Base-by-base conservation (phyloP, 352 stramenopile genomes). In the Discostella stelligera region DNA sequence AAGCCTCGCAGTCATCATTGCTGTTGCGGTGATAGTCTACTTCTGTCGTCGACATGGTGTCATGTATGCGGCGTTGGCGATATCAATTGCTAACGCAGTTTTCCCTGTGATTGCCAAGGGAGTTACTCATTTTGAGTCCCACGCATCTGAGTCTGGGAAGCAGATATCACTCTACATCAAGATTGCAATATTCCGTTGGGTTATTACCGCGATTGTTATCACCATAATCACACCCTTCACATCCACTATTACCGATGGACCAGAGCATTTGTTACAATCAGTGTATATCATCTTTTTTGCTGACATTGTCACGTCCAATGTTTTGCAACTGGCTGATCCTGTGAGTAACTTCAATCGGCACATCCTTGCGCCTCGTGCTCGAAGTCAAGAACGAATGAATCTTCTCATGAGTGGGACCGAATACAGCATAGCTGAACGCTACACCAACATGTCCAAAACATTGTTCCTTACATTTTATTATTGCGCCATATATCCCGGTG, bases 391-490 rank as follows among this genome's bases (percentile, higher is more conserved):
- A 54, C 70, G 77, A 25, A 94, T 94, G 84, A 91, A 93, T 71
- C 62, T 86, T 3, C 53, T 81, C 20, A 90, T 93, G 73, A 59
- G 81, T 58, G 88, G 88, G n/a, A 72, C 64, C 18, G 73, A 83
- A 69, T 84, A 86, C 52, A 74, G 80, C 50, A 76, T 91, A 13
- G 86, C 86, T 18, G 86, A 91, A 54, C 73, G 69, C 21, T 82
- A 83, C 48, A 86, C 79, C 8, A 89, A 91, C 66, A 85, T 90
- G 83, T 89, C 80, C 23, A 93, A 93, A 62, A 85, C 87, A 52
- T 65, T 94, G 10, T 92, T 94, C 52, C 67, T 94, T n/a, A 72
- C 71, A 32, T 79, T 93, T 39, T 93, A 84, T 76, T 93, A 92
- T 68, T 90, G 77, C 54, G 66, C 85, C 6, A 89, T 94, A 27